A percentile compares a stretch with the other conserved stretches of the same genome.
Conservation (phyloP, 148 eudicot genomes). For the Selenicereus undatus region DNA sequence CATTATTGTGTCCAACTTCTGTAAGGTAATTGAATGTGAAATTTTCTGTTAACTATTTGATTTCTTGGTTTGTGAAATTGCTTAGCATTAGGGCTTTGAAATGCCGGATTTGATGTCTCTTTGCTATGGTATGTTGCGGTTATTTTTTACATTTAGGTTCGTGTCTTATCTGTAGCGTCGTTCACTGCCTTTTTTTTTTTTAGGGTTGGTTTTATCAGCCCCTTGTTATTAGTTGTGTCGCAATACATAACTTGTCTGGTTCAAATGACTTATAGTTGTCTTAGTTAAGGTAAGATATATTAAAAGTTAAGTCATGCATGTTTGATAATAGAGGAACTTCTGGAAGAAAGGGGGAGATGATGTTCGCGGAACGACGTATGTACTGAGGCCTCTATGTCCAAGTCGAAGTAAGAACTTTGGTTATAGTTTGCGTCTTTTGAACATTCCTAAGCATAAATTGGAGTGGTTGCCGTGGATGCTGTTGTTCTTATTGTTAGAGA, state of each 20-base stretch:
- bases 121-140: background rate
- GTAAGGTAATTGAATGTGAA: constrained; percentile 40
- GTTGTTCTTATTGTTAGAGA: too few relatives aligned
- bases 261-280: too few relatives aligned
- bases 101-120: background rate
- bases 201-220: background rate
- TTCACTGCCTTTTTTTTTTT: background rate
- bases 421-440: background rate
- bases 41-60: background rate
- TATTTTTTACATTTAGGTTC: background rate
- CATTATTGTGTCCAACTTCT: constrained; percentile 58
- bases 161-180: background rate
- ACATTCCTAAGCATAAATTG: background rate
- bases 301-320: background rate
- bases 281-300: background rate
- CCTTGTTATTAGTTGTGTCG: background rate
- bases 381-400: too few relatives aligned
- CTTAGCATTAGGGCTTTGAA: background rate
- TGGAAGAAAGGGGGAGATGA: background rate
- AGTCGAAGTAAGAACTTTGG: too few relatives aligned
- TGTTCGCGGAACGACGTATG: background rate
- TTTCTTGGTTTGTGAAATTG: background rate
- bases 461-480: background rate
- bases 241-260: background rate
- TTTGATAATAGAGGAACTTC: background rate